These are phyloP conservation scores for Phoma sp. DNA, from an alignment of 2,329 filamentous ascomycete species.

Conservation along the genomic window DNA sequence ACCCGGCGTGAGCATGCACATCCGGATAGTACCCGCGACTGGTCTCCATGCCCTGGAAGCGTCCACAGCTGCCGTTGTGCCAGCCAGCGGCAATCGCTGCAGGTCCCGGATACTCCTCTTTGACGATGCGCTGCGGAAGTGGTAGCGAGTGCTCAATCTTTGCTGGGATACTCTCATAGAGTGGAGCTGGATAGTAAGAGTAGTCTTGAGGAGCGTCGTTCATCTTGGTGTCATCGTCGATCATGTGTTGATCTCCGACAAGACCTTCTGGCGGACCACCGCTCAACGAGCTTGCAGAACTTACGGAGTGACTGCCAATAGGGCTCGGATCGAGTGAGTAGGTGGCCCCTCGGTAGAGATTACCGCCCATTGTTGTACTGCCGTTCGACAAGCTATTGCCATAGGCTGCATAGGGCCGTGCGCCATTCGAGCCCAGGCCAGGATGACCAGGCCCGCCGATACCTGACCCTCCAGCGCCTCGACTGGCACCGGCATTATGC, in stretches of 20 bases:
- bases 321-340: conserved; percentile 52
- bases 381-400: conserved; percentile 44
- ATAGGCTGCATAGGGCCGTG: conserved; percentile 51
- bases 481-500: conserved; percentile 46
- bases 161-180: conserved; percentile 51
- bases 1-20: conserved; percentile 50
- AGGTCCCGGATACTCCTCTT: conserved; percentile 52
- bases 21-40: conserved; percentile 58
- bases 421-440: conserved; percentile 73
- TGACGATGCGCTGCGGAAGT: conserved; percentile 49
- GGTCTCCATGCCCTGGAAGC: conserved; percentile 56
- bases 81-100: conserved; percentile 40
- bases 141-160: conserved; percentile 45
- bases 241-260: conserved; percentile 52
- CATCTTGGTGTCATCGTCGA: conserved; percentile 48
- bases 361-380: conserved; percentile 39
- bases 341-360: conserved; percentile 44
- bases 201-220: conserved; percentile 55
- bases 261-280: conserved; percentile 52
- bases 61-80: conserved; percentile 50
- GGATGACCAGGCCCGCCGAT: conserved; percentile 48
- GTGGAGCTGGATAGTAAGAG: conserved; percentile 55
- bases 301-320: conserved; percentile 53
- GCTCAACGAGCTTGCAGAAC: conserved; percentile 53
- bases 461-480: conserved; percentile 44